Evolutionary conservation across 257 asterid species (phyloP), one percentile per base, ranked within the genome.

Genomic region (Osmanthus fragrans): DNA sequence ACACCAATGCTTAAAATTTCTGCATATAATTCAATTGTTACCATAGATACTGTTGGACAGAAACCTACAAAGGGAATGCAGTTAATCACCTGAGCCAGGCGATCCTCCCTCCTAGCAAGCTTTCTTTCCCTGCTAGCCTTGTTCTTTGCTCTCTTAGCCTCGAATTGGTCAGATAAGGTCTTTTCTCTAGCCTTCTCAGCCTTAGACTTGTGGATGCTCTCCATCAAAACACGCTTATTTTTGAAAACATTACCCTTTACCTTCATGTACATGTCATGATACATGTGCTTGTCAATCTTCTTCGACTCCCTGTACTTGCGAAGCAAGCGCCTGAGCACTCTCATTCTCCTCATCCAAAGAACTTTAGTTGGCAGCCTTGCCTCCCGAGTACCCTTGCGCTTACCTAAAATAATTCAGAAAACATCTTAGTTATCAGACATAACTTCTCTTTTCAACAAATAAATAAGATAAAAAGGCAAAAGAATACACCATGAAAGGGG

Each of bases 111-210:
- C 80, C 89, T 80, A n/a, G 89, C 89, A 19, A 74, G 7, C 79
- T 85, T 85, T 51, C 89, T 82, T 80, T 85, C 89, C 74, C 89
- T 72, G 89, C 89, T 85, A 68, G 89, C 89, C 56, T 85, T 85
- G 74, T 83, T 85, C 89, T 83, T 85, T 2, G 89, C 87, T 71
- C 89, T 76, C 82, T 72, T 79, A 25, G 82, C 82, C 32, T 79
- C 82, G 4, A 79, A 79, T 64, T 76, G 80, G 63, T 76, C 80
- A 34, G 75, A 49, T 70, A 76, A 37, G 8, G 74, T 69, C 80
- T 76, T 76, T 70, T 76, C 80, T 70, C 80, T 76, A 5, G 80
- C 80, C 80, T 76, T 76, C 80, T 76, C 80, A 13, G 36, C 74
- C 80, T 76, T 76, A 3, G 75, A 33, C 58, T 76, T 76, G 80